Base-by-base conservation (phyloP, 75 land plant species). In the Pinus taeda region DNA sequence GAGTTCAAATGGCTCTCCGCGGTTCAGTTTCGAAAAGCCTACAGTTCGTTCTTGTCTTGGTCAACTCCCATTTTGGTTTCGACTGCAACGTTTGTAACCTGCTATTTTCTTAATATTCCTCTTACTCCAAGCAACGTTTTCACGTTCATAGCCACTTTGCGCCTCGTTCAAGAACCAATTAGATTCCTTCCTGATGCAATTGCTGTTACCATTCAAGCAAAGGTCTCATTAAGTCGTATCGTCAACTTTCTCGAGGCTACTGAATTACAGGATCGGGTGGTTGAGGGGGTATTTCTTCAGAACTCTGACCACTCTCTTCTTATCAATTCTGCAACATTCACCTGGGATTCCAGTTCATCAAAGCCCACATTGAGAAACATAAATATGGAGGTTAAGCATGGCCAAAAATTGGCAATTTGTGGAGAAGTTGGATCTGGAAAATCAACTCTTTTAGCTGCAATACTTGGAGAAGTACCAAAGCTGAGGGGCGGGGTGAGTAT, bases 351-450 rank as follows among this genome's bases (percentile, higher is more conserved):
- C 20, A 83, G 80, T 72, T 56, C 79, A 21, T 71, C 69, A 4
- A 86, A 84, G 57, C 88, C 86, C 39, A 83, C 85, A 9, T 73
- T 93, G 57, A 77, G 85, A 65, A 84, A 89, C 74, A 88, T 96
- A 58, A 77, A 80, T 59, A 59, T 92, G 59, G 82, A 71, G 75
- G 85, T 92, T 57, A 77, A 58, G 76, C 73, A 78, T 30, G 93
- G 93, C n/a, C 77, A 83, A 45, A 88, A 89, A 71, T 88, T 94
- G 20, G 98, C 98, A 9, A 81, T 96, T 26, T 96, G 98, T 79
- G 98, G 98, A 70, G 93, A 88, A 75, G 98, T 96, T 60, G 98
- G 98, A 3, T 90, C 97, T 4, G 98, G 98, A 36, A 95, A 95
- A 77, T 90, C 96, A 36, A 88, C 94, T 17, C 85, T 93, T 67